These are phyloP conservation scores for Vitis hybrid DNA, from an alignment of 177 flowering plant genomes.

Conservation along the genomic window DNA sequence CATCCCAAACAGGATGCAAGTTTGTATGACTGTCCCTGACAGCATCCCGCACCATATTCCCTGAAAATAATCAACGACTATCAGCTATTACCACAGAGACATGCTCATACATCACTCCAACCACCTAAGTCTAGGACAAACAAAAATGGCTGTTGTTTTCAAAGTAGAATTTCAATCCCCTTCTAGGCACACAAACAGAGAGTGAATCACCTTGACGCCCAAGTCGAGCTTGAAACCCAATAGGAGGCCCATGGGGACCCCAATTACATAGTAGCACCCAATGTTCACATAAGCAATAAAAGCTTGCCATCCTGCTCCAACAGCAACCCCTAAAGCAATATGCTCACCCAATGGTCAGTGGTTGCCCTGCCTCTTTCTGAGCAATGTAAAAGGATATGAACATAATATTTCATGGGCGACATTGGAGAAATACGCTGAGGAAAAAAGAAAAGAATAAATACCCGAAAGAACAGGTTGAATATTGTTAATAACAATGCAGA, in stretches of 20 bases:
- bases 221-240: slow-evolving; percentile 39
- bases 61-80: slow-evolving; percentile 25
- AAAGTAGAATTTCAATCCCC: too few relatives aligned
- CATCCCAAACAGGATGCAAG: slow-evolving; percentile 30
- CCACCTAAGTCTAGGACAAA: too few relatives aligned
- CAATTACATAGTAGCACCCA: slow-evolving; percentile 61
- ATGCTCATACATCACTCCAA: too few relatives aligned
- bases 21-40: slow-evolving; percentile 46
- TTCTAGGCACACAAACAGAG: background rate
- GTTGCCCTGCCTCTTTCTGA: too few relatives aligned
- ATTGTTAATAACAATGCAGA: slow-evolving; percentile 22
- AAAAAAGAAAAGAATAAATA: background rate
- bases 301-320: slow-evolving; percentile 90
- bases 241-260: slow-evolving; percentile 60
- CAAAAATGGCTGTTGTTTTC: too few relatives aligned
- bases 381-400: too few relatives aligned
- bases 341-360: too few relatives aligned
- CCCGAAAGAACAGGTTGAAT: slow-evolving; percentile 39
- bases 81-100: background rate
- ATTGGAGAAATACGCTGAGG: too few relatives aligned
- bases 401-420: too few relatives aligned
- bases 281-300: slow-evolving; percentile 67
- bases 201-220: slow-evolving; percentile 40
- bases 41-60: slow-evolving; percentile 75
- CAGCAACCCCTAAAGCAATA: slow-evolving; percentile 57